Evolutionary conservation across 768 basidiomycete species (phyloP), one percentile per base, ranked within the genome.

Genomic region (Clitopilus hobsonii): DNA sequence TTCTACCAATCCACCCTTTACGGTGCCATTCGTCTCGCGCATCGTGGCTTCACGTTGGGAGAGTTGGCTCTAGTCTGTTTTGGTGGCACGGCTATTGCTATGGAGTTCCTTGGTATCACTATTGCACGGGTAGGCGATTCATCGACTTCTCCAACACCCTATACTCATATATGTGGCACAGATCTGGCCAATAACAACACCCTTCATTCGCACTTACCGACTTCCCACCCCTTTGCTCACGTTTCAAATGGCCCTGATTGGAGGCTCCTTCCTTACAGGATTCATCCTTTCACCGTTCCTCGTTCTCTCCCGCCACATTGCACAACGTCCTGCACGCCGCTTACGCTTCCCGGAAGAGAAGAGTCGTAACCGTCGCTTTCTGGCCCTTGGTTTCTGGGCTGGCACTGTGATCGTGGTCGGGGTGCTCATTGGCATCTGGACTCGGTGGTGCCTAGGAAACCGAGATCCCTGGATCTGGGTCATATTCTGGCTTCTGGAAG

Each of bases 1-100:
- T 93, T 95, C 71, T 97, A 89, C 68, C 97, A 98, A 67, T 88
- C 94, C 65, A 84, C 92, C 51, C 75, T 98, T 47, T 99, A 98
- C 68, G 77, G 89, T 48, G 89, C 90, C 38, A 79, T 97, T 38
- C 83, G 97, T 22, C 78, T 99, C 41, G 95, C 94, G 3, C 89
- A 97, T 62, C 83, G 89, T n/a, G 91, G 91, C 10, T 95, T 98
- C 71, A 98, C 95, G 0, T 80, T 99, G 1, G 97, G 97, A 27
- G 97, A 99, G 67, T 79, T 98, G 16, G 89, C 88, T 23, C 71
- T 98, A 23, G 91, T 96, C 16, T 89, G 87, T 41, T 91, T 92
- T 60, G 93, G 94, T 38, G 94, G 90, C 5, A 89, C 94, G 1
- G 86, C 86, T 0, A 67, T 98, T 22, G 87, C 85, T 61, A 86